Evolutionary conservation across 2,329 filamentous ascomycete genomes (phyloP).

Genomic region (Scytalidium sp.): DNA sequence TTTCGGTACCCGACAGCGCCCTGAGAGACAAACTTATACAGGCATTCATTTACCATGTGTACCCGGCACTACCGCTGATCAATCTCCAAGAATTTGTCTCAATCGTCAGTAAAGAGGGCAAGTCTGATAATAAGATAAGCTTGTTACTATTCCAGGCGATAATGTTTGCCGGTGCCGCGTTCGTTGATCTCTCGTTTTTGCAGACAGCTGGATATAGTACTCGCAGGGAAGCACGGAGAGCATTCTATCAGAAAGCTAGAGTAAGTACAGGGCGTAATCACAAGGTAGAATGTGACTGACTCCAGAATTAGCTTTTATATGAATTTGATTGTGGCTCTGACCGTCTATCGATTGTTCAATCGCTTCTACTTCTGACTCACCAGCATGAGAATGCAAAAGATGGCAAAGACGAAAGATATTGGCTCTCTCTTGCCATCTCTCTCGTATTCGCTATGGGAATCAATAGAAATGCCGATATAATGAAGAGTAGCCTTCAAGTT

Average conservation of each 20-base stretch:
- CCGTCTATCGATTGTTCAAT: constrained; percentile 80
- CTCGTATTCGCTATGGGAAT: constrained; percentile 87
- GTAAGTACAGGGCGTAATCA: constrained; percentile 1
- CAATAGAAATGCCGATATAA: constrained; percentile 66
- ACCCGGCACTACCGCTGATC: constrained; percentile 86
- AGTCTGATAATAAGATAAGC: constrained; percentile 68
- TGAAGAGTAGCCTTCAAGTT: neutral
- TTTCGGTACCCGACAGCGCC: constrained; percentile 65
- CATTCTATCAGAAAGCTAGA: constrained; percentile 80
- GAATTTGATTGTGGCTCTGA: constrained; percentile 92
- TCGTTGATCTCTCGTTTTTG: constrained; percentile 74
- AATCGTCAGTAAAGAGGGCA: constrained; percentile 61
- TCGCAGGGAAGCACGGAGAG: constrained; percentile 75
- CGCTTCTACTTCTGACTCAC: constrained; percentile 84
- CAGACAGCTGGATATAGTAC: constrained; percentile 72
- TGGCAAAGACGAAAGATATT: constrained; percentile 95
- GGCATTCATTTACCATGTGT: constrained; percentile 81
- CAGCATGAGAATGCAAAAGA: constrained; percentile 95
- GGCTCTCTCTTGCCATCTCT: constrained; percentile 92
- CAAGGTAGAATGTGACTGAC: neutral
- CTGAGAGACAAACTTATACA: constrained; percentile 78
- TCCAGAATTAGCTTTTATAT: constrained; percentile 60
- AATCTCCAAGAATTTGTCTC: constrained; percentile 59
- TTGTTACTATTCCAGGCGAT: constrained; percentile 86
- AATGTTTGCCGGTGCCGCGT: constrained; percentile 87